These are phyloP conservation scores for Lactarius pseudohatsudake DNA, from an alignment of 768 basidiomycete genomes.

Conservation along the genomic window DNA sequence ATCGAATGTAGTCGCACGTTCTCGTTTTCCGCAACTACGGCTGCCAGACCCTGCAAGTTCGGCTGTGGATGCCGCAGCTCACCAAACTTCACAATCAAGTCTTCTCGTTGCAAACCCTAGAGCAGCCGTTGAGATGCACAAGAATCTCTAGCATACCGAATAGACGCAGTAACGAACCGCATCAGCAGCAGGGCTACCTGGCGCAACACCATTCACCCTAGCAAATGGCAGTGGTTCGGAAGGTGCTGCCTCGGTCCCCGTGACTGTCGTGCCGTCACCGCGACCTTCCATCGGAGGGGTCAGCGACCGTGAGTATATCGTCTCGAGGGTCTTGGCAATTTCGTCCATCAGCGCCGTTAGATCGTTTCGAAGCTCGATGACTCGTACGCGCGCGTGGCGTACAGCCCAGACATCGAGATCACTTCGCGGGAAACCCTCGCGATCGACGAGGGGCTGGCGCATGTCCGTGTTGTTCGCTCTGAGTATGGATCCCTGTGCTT, in stretches of 20 bases:
- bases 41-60: slow-evolving; percentile 68
- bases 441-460: slow-evolving; percentile 75
- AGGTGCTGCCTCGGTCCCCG: slow-evolving; percentile 5
- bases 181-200: slow-evolving; percentile 75
- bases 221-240: slow-evolving; percentile 59
- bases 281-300: slow-evolving; percentile 30
- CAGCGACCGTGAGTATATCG: slow-evolving; percentile 54
- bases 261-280: slow-evolving; percentile 11
- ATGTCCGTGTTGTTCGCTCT: slow-evolving; percentile 62
- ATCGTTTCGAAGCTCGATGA: slow-evolving; percentile 85
- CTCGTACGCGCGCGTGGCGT: slow-evolving; percentile 66
- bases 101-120: slow-evolving; percentile 67
- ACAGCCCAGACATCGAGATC: slow-evolving; percentile 86
- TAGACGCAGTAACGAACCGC: slow-evolving; percentile 54
- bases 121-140: slow-evolving; percentile 11
- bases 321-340: slow-evolving; percentile 67
- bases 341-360: slow-evolving; percentile 60
- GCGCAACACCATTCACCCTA: slow-evolving; percentile 76
- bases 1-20: slow-evolving; percentile 48
- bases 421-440: slow-evolving; percentile 85
- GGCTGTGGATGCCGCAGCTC: slow-evolving; percentile 49
- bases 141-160: slow-evolving; percentile 13
- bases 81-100: slow-evolving; percentile 76
- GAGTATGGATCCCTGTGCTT: slow-evolving; percentile 60
- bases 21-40: slow-evolving; percentile 74